Percentiles rank a stretch among this genome's conserved stretches.
Conservation (phyloP, 2,329 filamentous ascomycete genomes). For the Grosmannia huntii region DNA sequence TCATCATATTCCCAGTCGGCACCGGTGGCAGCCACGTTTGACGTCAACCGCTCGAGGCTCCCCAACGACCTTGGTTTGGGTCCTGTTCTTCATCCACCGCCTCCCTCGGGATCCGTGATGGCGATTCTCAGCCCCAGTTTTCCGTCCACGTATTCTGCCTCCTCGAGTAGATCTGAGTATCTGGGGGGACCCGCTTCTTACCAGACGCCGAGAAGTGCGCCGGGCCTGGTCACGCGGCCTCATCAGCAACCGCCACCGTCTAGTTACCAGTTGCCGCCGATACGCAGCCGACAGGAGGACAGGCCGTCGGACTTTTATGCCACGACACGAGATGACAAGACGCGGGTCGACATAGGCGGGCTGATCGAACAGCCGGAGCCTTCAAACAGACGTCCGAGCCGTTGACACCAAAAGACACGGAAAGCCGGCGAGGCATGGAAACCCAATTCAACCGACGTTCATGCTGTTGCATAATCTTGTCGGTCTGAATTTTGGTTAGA, state of each 20-base stretch:
- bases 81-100: background rate
- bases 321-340: slow-evolving; percentile 31
- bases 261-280: slow-evolving; percentile 35
- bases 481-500: no score
- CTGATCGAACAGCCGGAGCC: slow-evolving; percentile 45
- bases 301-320: slow-evolving; percentile 9
- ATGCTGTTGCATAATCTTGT: no score
- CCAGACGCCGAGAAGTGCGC: slow-evolving; percentile 41
- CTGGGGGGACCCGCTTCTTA: slow-evolving; percentile 31
- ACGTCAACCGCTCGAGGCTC: slow-evolving; percentile 28
- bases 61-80: slow-evolving; percentile 13
- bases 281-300: slow-evolving; percentile 25
- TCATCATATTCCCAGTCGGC: slow-evolving; percentile 28
- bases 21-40: slow-evolving; percentile 34
- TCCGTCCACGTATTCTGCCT: slow-evolving; percentile 31
- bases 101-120: slow-evolving; percentile 17
- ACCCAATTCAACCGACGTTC: no score
- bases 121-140: slow-evolving; percentile 28
- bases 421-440: no score
- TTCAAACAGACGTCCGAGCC: background rate
- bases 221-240: slow-evolving; percentile 21
- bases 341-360: slow-evolving; percentile 47
- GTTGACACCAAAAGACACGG: background rate
- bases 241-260: slow-evolving; percentile 15
- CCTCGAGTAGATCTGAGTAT: slow-evolving; percentile 32